A percentile compares a stretch with the other conserved stretches of the same genome.
These are phyloP conservation scores for Psilocybe sp. DNA, from an alignment of 768 basidiomycete species.

Conservation along the genomic window DNA sequence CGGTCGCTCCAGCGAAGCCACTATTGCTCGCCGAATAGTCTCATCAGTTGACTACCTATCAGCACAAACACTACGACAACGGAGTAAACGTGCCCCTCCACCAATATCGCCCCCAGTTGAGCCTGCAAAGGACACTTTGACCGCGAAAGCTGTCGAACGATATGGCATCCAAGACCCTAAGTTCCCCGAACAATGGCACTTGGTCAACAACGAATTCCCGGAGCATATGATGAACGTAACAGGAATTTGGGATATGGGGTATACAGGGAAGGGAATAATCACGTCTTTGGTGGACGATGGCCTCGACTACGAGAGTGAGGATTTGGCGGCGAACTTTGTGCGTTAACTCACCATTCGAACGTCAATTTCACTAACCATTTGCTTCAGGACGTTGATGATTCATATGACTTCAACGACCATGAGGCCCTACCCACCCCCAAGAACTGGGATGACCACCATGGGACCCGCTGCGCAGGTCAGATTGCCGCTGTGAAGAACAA, in stretches of 20 bases:
- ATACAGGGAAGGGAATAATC: slow-evolving; percentile 84
- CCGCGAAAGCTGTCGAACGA: slow-evolving; percentile 50
- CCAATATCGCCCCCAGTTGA: slow-evolving; percentile 48
- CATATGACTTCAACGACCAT: slow-evolving; percentile 97
- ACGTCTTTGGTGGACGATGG: slow-evolving; percentile 95
- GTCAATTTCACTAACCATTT: slow-evolving; percentile 31
- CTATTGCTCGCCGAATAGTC: slow-evolving; percentile 42
- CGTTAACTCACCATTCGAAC: slow-evolving; percentile 27
- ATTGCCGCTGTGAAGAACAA: slow-evolving; percentile 91
- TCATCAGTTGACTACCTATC: slow-evolving; percentile 59
- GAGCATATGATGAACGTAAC: slow-evolving; percentile 93
- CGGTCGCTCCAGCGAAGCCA: slow-evolving; percentile 39
- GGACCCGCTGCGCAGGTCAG: slow-evolving; percentile 97
- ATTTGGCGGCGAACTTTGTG: slow-evolving; percentile 91
- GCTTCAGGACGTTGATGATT: slow-evolving; percentile 76
- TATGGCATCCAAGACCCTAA: slow-evolving; percentile 79
- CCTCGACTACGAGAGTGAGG: slow-evolving; percentile 83
- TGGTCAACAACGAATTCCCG: slow-evolving; percentile 82
- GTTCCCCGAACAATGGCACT: slow-evolving; percentile 89
- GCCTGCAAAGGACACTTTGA: slow-evolving; percentile 29
- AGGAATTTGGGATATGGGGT: slow-evolving; percentile 84
- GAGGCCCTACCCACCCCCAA: slow-evolving; percentile 81
- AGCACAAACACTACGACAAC: slow-evolving; percentile 62
- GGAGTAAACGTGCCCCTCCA: slow-evolving; percentile 74
- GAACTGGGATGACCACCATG: slow-evolving; percentile 91